A percentile compares a stretch with the other conserved stretches of the same genome.
These are phyloP conservation scores for Phaffia tasmanica DNA, from an alignment of 768 basidiomycete species.

Conservation along the genomic window DNA sequence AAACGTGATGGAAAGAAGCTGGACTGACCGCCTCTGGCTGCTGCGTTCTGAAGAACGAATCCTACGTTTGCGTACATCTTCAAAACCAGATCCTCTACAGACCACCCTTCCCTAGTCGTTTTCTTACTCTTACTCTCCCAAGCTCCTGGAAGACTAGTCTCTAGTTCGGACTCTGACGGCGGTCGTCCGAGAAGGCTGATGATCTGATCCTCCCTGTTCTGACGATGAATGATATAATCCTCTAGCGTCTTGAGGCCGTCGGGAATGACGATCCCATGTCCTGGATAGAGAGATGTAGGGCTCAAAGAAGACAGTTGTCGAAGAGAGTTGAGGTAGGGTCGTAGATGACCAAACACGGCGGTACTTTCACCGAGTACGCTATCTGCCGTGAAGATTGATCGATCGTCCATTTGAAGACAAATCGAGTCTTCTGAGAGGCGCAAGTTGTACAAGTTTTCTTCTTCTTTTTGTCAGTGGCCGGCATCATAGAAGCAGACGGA, in stretches of 20 bases:
- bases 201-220: conserved; percentile 70
- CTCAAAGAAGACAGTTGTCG: conserved; percentile 31
- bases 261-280: conserved; percentile 67
- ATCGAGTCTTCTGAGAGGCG: conserved; percentile 52
- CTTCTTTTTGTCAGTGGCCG: too few species aligned
- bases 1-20: not conserved
- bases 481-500: too few species aligned
- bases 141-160: not conserved
- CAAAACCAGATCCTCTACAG: conserved; percentile 5
- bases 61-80: conserved; percentile 20
- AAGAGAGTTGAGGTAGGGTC: conserved; percentile 42
- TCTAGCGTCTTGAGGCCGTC: conserved; percentile 53
- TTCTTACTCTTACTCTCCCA: not conserved
- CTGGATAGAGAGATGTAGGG: conserved; percentile 57
- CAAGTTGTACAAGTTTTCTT: too few species aligned
- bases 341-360: conserved; percentile 74
- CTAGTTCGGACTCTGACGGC: not conserved
- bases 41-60: conserved; percentile 13
- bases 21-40: conserved; percentile 7
- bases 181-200: conserved; percentile 34
- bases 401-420: conserved; percentile 58
- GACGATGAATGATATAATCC: conserved; percentile 67
- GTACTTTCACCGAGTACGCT: conserved; percentile 83
- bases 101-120: conserved; percentile 5
- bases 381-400: conserved; percentile 77